Base-by-base conservation (phyloP, 768 basidiomycete genomes). In the Auricularia cornea region DNA sequence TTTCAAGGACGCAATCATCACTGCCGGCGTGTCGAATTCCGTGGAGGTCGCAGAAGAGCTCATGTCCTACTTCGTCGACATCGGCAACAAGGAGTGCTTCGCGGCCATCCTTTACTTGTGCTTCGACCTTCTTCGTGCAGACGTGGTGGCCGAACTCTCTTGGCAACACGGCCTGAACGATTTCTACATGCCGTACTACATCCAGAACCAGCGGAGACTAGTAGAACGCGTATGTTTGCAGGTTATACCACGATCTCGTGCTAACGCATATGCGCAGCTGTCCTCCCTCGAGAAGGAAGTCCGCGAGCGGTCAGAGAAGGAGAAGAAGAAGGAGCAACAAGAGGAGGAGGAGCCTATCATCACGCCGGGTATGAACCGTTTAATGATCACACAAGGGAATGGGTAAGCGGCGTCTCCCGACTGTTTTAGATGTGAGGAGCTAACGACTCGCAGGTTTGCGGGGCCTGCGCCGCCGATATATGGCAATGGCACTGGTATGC, bases 81-180 rank as follows among this genome's bases (percentile, higher is more conserved):
- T 99, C 67, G 97, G 97, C 35, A 96, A 96, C 83, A 95, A 94
- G 77, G 97, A 99, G 72, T 96, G 94, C 75, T 99, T 96, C 74
- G 89, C 93, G 0, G 92, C 90, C 1, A 79, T 89, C 66, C 84
- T 98, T 28, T 98, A 87, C 69, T 83, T 90, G 60, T 97, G 94
- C 79, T 99, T 94, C 78, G 96, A 99, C 76, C 81, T 98, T n/a
- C 78, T 98, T 61, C 88, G 92, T 54, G 84, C 94, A 2, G 96
- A 98, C 70, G 76, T 95, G 62, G 93, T 97, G 30, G 90, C 94
- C 75, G 96, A 97, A 74, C 78, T 97, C 38, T 94, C 94, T 66
- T 98, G 97, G 97, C 90, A 92, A 72, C 88, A 97, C 68, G 96
- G 89, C 26, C 81, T 99, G 56, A 93, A 92, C 70, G 97, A 99